Percentiles rank a stretch among this genome's conserved stretches.
Conservation (phyloP, 2,329 filamentous ascomycete genomes). For the Diaporthe caulivora region DNA sequence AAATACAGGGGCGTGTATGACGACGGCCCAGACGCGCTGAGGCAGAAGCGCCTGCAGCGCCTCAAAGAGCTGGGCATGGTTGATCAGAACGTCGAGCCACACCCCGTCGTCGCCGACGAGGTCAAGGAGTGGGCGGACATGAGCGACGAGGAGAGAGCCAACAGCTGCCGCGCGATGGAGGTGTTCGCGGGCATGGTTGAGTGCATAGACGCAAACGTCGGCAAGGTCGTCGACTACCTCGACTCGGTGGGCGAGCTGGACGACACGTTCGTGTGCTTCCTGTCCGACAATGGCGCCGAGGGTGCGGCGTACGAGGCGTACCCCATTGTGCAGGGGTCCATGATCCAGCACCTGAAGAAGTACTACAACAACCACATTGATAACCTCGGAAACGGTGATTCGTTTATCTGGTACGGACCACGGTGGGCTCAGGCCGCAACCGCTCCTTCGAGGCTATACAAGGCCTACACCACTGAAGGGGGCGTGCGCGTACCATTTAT, state of each 20-base stretch:
- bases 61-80: constrained; percentile 71
- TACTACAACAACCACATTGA: constrained; percentile 69
- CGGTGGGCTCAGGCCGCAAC: constrained; percentile 60
- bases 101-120: constrained; percentile 63
- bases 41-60: constrained; percentile 63
- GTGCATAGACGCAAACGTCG: constrained; percentile 70
- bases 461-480: constrained; percentile 58
- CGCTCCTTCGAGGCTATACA: constrained; percentile 46
- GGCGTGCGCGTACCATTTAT: constrained; percentile 66
- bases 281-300: constrained; percentile 67
- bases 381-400: constrained; percentile 65
- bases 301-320: constrained; percentile 44
- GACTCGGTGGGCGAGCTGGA: constrained; percentile 68
- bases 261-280: constrained; percentile 74
- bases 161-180: constrained; percentile 69
- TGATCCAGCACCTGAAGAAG: constrained; percentile 52
- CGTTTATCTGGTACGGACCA: constrained; percentile 70
- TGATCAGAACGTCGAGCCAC: constrained; percentile 60
- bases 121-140: constrained; percentile 62
- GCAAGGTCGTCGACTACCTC: constrained; percentile 69
- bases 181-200: constrained; percentile 75
- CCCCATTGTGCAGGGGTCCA: constrained; percentile 41
- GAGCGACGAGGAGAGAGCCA: constrained; percentile 58
- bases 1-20: constrained; percentile 72
- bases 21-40: constrained; percentile 69